A percentile compares a stretch with the other conserved stretches of the same genome.
These are phyloP conservation scores for Spiraea crenata DNA, from an alignment of 331 rosid genomes.

Conservation along the genomic window DNA sequence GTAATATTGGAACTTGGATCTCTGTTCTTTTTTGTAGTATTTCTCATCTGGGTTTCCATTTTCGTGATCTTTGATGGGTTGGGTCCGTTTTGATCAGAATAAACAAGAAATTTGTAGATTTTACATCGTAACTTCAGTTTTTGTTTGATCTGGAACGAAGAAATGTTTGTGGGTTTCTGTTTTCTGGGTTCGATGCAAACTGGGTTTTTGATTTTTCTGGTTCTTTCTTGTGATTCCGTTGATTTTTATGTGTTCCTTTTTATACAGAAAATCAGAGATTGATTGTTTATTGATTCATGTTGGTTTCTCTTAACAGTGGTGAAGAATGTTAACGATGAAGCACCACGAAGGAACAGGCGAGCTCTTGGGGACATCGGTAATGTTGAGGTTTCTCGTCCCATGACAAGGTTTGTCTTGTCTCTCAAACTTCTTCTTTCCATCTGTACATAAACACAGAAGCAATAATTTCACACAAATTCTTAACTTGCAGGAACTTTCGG, in stretches of 20 bases:
- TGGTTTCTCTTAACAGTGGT: not conserved
- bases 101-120: no score
- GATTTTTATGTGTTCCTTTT: not conserved
- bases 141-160: no score
- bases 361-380: conserved; percentile 67
- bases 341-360: conserved; percentile 45
- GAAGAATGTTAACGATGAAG: conserved; percentile 45
- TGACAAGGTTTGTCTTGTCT: conserved; percentile 43
- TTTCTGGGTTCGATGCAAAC: no score
- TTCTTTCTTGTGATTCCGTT: no score
- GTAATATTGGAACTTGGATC: not conserved
- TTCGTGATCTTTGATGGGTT: no score
- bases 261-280: not conserved
- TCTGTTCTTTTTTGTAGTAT: not conserved
- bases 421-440: no score
- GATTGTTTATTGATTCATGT: not conserved
- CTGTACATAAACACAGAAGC: no score
- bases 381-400: conserved; percentile 58
- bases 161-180: no score
- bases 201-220: no score
- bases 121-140: no score
- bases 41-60: conserved; percentile 1
- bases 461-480: no score
- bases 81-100: no score
- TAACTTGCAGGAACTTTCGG: conserved; percentile 35